Evolutionary conservation across 169 alveolate species (phyloP).

Genomic region (Eimeria zaria): DNA sequence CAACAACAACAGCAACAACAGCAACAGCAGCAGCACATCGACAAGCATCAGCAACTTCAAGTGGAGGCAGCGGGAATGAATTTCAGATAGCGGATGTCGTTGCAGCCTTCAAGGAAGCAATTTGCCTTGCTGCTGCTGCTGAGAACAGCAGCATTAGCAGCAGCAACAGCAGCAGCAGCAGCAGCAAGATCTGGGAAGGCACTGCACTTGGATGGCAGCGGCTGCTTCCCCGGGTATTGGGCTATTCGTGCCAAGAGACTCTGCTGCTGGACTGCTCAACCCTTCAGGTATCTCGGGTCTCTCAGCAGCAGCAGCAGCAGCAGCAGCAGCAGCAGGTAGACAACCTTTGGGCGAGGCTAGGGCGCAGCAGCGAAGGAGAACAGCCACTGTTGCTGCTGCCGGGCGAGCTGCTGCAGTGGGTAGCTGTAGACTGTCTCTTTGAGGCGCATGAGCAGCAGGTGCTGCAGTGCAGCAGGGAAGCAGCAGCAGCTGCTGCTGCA

Average conservation of each 20-base stretch:
- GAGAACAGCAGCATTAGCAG: constrained; percentile 41
- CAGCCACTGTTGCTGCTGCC: constrained; percentile 68
- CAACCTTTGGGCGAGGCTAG: constrained; percentile 19
- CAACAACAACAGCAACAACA: constrained; percentile 8
- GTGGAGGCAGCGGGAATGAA: not conserved
- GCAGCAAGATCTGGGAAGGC: constrained; percentile 4
- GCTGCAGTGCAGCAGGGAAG: constrained; percentile 44
- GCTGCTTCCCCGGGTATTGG: constrained; percentile 56
- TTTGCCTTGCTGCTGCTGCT: constrained; percentile 49
- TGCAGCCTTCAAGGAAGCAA: constrained; percentile 28
- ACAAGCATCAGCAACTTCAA: not conserved
- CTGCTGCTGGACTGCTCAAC: constrained; percentile 30
- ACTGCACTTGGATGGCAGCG: constrained; percentile 32
- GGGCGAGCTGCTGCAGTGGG: constrained; percentile 64
- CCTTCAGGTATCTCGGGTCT: not conserved
- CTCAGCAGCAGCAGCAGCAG: constrained; percentile 48
- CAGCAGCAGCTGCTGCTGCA: constrained; percentile 45
- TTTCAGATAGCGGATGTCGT: constrained; percentile 11
- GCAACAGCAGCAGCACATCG: constrained; percentile 14
- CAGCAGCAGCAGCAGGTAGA: constrained; percentile 48
- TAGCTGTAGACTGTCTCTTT: constrained; percentile 47
- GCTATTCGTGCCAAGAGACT: not conserved
- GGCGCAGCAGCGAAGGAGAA: constrained; percentile 39
- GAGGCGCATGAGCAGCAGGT: constrained; percentile 48
- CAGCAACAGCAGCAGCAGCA: constrained; percentile 38